Evolutionary conservation across 73 alveolate genomes (phyloP).

Genomic region (Symbiodinium pilosum): DNA sequence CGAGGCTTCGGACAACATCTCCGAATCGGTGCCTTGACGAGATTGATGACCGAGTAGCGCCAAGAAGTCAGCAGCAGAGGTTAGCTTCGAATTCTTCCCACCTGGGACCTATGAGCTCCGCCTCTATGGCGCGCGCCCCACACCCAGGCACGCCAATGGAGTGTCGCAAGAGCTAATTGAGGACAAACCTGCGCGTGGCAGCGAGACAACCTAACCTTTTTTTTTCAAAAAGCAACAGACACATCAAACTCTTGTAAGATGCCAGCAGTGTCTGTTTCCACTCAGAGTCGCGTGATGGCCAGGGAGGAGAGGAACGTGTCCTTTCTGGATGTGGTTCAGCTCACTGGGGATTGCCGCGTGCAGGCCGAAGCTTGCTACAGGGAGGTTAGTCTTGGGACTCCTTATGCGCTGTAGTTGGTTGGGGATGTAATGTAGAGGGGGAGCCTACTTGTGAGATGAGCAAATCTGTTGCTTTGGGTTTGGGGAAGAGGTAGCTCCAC

Average conservation of each 20-base stretch:
- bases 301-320: slow-evolving; percentile 11
- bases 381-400: no score
- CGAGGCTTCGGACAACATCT: background rate
- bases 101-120: background rate
- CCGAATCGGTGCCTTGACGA: background rate
- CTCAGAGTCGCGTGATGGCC: background rate
- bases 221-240: no score
- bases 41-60: no score
- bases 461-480: no score
- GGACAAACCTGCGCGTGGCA: no score
- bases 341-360: background rate
- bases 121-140: background rate
- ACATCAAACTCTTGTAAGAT: no score
- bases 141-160: background rate
- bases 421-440: no score
- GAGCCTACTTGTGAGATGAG: no score
- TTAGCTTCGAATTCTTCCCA: slow-evolving; percentile 15
- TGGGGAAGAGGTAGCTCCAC: background rate
- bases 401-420: background rate
- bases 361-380: background rate
- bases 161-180: no score
- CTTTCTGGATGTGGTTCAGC: background rate
- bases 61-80: background rate
- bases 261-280: no score
- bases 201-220: no score